These are phyloP conservation scores for Isatis tinctoria DNA, from an alignment of 345 rosid genomes.

Conservation along the genomic window DNA sequence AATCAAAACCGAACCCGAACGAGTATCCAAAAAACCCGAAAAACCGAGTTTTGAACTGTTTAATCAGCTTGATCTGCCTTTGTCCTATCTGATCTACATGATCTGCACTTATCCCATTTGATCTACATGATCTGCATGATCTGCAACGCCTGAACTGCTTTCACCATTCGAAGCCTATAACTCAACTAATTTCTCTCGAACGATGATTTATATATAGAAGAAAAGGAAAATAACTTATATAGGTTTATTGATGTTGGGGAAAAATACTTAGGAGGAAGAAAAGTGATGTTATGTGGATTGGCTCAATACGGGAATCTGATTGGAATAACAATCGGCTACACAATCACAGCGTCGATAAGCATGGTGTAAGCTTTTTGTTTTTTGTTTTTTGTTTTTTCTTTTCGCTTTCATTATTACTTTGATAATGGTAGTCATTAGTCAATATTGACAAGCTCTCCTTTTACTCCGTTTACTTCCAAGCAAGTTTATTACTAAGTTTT, in stretches of 20 bases:
- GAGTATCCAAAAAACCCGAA: too few relatives aligned
- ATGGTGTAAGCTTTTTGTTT: constrained; percentile 64
- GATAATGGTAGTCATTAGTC: neutral
- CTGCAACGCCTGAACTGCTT: too few relatives aligned
- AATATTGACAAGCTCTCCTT: neutral
- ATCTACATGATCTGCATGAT: too few relatives aligned
- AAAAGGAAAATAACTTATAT: neutral
- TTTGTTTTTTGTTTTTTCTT: neutral
- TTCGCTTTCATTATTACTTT: neutral
- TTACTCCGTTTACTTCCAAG: neutral
- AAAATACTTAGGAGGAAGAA: constrained; percentile 48
- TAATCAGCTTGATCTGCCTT: too few relatives aligned
- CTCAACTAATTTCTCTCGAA: neutral
- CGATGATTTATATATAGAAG: neutral
- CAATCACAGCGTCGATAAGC: constrained; percentile 91
- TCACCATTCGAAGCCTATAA: too few relatives aligned
- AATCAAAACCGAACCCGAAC: too few relatives aligned
- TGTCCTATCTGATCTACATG: too few relatives aligned
- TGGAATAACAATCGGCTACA: constrained; percentile 72
- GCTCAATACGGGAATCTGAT: constrained; percentile 74
- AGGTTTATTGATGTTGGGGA: neutral
- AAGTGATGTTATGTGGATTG: constrained; percentile 59
- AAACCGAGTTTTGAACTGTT: too few relatives aligned
- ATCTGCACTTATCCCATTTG: too few relatives aligned
- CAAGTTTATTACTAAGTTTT: neutral